These are phyloP conservation scores for Trichoderma atroviride DNA, from an alignment of 2,329 filamentous ascomycete species.

Conservation along the genomic window DNA sequence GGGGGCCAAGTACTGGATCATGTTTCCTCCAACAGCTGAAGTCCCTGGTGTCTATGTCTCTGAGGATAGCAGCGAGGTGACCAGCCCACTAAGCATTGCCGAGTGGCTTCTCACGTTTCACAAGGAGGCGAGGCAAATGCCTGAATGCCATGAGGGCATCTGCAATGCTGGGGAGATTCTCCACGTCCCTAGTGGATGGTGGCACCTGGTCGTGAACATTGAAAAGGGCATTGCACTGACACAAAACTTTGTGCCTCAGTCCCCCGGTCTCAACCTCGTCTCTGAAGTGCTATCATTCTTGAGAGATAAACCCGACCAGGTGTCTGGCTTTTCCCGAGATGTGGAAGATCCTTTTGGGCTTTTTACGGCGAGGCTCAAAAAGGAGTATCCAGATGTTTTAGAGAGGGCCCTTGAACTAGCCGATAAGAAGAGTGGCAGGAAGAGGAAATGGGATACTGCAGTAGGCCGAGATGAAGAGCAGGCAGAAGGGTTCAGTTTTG, in stretches of 20 bases:
- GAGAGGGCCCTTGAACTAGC: slow-evolving; percentile 66
- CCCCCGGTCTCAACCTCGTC: slow-evolving; percentile 59
- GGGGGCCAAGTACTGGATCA: slow-evolving; percentile 96
- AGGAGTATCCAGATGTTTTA: slow-evolving; percentile 67
- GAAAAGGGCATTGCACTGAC: slow-evolving; percentile 85
- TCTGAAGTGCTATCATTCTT: slow-evolving; percentile 78
- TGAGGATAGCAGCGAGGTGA: slow-evolving; percentile 88
- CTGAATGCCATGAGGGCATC: slow-evolving; percentile 82
- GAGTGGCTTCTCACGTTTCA: slow-evolving; percentile 95
- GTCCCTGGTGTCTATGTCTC: slow-evolving; percentile 92
- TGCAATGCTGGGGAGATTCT: slow-evolving; percentile 83
- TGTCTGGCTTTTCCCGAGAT: slow-evolving; percentile 79
- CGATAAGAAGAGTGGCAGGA: slow-evolving; percentile 66
- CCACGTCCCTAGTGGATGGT: slow-evolving; percentile 94
- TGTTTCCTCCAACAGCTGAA: slow-evolving; percentile 80
- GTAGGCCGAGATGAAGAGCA: slow-evolving; percentile 49
- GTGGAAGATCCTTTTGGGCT: slow-evolving; percentile 72
- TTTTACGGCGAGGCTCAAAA: slow-evolving; percentile 70
- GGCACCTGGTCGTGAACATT: slow-evolving; percentile 92
- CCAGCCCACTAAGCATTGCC: slow-evolving; percentile 90
- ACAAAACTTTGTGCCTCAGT: slow-evolving; percentile 88
- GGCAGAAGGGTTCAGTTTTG: slow-evolving; percentile 47
- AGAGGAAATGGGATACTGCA: slow-evolving; percentile 84
- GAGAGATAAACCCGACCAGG: slow-evolving; percentile 78
- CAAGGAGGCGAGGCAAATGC: slow-evolving; percentile 71